A percentile compares a stretch with the other conserved stretches of the same genome.
phyloP scores from a whole-genome alignment of 306 rosid species.

The Comarum palustre region DNA sequence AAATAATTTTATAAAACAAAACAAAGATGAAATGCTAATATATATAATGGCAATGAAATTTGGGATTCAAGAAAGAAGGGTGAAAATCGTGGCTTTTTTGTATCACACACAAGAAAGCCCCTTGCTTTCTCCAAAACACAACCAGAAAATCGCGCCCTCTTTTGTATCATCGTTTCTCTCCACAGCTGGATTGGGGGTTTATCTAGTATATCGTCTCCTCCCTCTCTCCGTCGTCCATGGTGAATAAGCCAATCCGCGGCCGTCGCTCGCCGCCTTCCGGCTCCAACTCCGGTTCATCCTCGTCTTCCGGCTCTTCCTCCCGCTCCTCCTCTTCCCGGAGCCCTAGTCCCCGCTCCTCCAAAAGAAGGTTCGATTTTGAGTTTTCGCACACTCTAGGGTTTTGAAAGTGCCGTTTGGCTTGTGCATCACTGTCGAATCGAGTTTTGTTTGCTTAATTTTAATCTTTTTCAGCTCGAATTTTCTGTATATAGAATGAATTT shows the following conservation, averaged over 20 bases:
- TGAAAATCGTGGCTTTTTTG: too few species aligned
- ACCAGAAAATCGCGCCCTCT: too few species aligned
- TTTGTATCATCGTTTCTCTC: too few species aligned
- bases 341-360: constrained; percentile 67
- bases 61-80: too few species aligned
- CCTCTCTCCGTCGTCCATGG: constrained; percentile 45
- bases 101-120: background rate
- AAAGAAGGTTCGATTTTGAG: constrained; percentile 43
- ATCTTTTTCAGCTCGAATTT: too few species aligned
- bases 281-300: constrained; percentile 66
- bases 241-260: constrained; percentile 84
- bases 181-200: constrained; percentile 48
- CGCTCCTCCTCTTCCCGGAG: constrained; percentile 75
- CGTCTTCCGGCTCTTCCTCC: constrained; percentile 49
- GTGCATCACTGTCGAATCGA: background rate
- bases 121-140: too few species aligned
- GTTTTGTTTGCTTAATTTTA: background rate
- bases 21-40: too few species aligned
- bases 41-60: too few species aligned
- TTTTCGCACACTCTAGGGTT: constrained; percentile 9
- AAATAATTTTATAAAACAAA: too few species aligned
- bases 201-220: constrained; percentile 52
- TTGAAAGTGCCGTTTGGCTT: constrained; percentile 8
- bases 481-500: background rate
- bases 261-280: constrained; percentile 89